These are phyloP conservation scores for Auxenochlorella protothecoides DNA, from an alignment of 139 green algal genomes.

Conservation along the genomic window DNA sequence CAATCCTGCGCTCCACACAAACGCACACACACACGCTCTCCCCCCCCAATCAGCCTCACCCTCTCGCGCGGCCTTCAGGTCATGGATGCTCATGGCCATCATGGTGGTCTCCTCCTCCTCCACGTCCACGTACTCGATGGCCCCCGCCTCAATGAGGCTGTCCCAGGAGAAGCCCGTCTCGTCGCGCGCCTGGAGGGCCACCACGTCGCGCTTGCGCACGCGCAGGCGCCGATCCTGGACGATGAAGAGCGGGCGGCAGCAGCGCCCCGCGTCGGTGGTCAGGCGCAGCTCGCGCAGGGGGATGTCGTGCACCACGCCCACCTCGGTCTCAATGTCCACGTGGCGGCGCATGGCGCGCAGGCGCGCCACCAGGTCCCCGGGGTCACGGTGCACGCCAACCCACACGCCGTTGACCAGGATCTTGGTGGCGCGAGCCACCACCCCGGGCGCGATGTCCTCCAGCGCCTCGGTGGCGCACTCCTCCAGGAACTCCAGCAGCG, in stretches of 20 bases:
- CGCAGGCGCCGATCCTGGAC: constrained; percentile 66
- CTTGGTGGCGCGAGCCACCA: constrained; percentile 55
- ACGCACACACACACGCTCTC: no score
- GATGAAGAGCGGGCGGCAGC: constrained; percentile 85
- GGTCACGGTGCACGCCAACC: constrained; percentile 76
- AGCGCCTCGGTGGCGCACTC: constrained; percentile 72
- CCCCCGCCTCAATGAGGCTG: constrained; percentile 43
- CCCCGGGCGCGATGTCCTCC: constrained; percentile 58
- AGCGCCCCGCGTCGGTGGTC: constrained; percentile 78
- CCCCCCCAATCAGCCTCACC: neutral
- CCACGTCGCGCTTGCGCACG: constrained; percentile 77
- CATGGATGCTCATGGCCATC: constrained; percentile 90
- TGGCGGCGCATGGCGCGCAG: constrained; percentile 64
- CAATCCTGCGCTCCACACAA: no score
- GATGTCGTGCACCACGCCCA: constrained; percentile 81
- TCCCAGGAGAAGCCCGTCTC: constrained; percentile 41
- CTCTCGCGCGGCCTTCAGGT: constrained; percentile 45
- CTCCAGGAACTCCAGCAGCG: constrained; percentile 66
- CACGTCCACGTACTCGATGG: constrained; percentile 69
- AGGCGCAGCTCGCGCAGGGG: constrained; percentile 74
- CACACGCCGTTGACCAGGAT: constrained; percentile 90
- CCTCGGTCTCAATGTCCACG: constrained; percentile 61
- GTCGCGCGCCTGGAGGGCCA: constrained; percentile 30
- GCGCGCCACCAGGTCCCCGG: constrained; percentile 57
- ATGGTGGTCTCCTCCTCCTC: constrained; percentile 98